These are phyloP conservation scores for Colletotrichum neosansevieriae DNA, from an alignment of 2,329 filamentous ascomycete species.

Conservation along the genomic window DNA sequence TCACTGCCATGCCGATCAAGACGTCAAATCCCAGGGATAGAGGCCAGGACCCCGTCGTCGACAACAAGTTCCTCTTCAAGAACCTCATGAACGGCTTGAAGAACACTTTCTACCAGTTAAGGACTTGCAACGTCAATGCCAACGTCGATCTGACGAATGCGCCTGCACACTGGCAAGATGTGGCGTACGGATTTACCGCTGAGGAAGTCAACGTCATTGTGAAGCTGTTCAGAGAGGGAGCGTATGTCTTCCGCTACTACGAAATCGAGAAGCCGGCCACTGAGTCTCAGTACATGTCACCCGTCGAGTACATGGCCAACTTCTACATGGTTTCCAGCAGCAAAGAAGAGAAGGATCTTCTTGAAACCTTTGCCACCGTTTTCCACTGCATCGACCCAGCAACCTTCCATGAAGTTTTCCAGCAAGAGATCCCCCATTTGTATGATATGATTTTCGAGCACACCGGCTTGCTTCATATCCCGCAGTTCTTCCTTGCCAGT, in stretches of 20 bases:
- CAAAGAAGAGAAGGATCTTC: slow-evolving; percentile 96
- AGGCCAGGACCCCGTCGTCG: slow-evolving; percentile 88
- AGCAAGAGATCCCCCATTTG: slow-evolving; percentile 94
- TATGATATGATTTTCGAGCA: slow-evolving; percentile 99
- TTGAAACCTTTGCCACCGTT: slow-evolving; percentile 97
- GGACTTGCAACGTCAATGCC: slow-evolving; percentile 83
- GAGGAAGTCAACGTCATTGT: slow-evolving; percentile 97
- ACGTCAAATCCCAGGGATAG: slow-evolving; percentile 91
- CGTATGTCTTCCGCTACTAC: slow-evolving; percentile 97
- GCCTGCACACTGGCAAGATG: slow-evolving; percentile 92
- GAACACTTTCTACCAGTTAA: slow-evolving; percentile 95
- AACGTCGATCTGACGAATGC: slow-evolving; percentile 80
- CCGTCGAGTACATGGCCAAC: slow-evolving; percentile 92
- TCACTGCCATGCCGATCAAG: slow-evolving; percentile 95
- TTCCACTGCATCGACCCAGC: slow-evolving; percentile 99
- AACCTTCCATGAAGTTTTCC: slow-evolving; percentile 98
- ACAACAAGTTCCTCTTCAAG: slow-evolving; percentile 98
- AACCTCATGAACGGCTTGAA: slow-evolving; percentile 96
- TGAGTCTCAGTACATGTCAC: slow-evolving; percentile 81
- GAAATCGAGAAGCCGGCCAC: slow-evolving; percentile 83
- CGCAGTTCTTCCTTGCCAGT: slow-evolving; percentile 98
- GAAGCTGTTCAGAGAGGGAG: slow-evolving; percentile 96
- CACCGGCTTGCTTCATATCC: slow-evolving; percentile 91
- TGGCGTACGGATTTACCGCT: slow-evolving; percentile 95
- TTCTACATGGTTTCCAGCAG: slow-evolving; percentile 94